These are phyloP conservation scores for Avena atlantica DNA, from an alignment of 176 grass and related monocot genomes.

Conservation along the genomic window DNA sequence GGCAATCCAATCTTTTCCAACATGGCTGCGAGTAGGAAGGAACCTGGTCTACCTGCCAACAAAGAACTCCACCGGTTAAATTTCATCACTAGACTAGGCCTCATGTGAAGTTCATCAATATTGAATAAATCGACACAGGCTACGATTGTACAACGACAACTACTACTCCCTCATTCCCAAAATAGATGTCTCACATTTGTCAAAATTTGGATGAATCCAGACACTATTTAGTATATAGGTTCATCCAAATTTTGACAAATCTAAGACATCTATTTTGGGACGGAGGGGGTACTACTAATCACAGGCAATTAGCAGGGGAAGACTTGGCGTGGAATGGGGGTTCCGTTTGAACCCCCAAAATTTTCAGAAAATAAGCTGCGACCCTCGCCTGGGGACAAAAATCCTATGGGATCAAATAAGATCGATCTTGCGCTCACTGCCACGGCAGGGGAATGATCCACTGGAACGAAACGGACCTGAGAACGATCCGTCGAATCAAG, in stretches of 20 bases:
- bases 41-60: not conserved
- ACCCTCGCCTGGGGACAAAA: not conserved
- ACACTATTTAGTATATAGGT: too few species aligned
- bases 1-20: slow-evolving; percentile 83
- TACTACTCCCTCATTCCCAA: too few species aligned
- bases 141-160: not conserved
- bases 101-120: not conserved
- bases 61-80: not conserved
- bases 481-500: not conserved
- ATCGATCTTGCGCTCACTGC: not conserved
- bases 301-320: not conserved
- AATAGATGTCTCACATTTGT: too few species aligned
- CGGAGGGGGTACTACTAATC: not conserved
- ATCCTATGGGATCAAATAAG: not conserved
- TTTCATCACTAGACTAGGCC: not conserved
- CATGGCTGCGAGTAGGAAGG: slow-evolving; percentile 26
- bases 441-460: not conserved
- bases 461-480: not conserved
- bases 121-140: not conserved
- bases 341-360: not conserved
- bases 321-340: not conserved
- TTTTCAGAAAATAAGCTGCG: not conserved
- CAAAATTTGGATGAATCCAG: too few species aligned
- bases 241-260: too few species aligned
- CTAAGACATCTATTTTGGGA: too few species aligned